Base-by-base conservation (phyloP, 768 basidiomycete species). In the Calocybe indica region DNA sequence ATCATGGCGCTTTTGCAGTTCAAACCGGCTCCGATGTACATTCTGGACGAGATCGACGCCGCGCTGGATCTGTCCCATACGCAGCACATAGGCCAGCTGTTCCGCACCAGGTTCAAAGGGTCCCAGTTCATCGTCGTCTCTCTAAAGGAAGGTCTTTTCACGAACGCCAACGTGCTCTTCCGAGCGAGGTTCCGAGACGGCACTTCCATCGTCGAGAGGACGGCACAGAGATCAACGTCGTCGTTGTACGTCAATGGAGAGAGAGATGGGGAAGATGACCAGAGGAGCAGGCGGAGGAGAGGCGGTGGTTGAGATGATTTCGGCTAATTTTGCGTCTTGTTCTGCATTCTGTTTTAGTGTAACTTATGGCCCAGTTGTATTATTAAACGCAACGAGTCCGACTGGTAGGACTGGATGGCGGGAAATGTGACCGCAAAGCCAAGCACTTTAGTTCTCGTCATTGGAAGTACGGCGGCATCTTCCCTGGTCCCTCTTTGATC, bases 1-100 rank as follows among this genome's bases (percentile, higher is more conserved):
- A 98, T 98, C 71, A 95, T 99, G 93, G 88, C 96, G 0, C 80
- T 99, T 12, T 82, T 98, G n/a, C 93, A 97, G 63, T 97, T 97
- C 78, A 97, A 97, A 61, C 94, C 95, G 6, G 94, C 95, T 11
- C 95, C 93, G 2, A 93, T 98, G 92, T 98, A 98, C 66, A 99
- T 99, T 61, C 79, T 99, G 7, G 96, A 99, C 68, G 96, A 99
- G 67, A 95, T 99, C 53, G 96, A 98, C 64, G 94, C 96, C 0
- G 95, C 95, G 6, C 78, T 98, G 28, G 96, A 99, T 67, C 71
- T 98, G 9, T 94, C 92, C 29, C 92, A 95, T 56, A 95, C 92
- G 1, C 93, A 98, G 58, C 92, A 99, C 65, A 97, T 99, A 50
- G 96, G 95, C 30, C 91, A 92, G 55, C 80, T 98, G n/a, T 98